phyloP scores from a whole-genome alignment of 768 basidiomycete genomes.

The Serendipita sp. region DNA sequence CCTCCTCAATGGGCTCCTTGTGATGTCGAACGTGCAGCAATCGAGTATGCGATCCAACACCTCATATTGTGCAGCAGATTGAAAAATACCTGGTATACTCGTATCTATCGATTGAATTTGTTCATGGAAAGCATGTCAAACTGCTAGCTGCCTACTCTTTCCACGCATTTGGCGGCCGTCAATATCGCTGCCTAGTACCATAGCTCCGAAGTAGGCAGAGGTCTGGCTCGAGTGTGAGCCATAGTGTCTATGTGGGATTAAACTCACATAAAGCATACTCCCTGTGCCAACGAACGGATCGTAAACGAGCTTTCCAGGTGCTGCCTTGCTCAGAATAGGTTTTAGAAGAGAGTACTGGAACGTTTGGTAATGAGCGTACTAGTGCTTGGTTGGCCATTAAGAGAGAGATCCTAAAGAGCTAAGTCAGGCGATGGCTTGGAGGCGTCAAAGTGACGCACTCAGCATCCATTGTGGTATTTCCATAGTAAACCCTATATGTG shows the following conservation, averaged over 20 bases:
- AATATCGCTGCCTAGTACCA: constrained; percentile 84
- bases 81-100: constrained; percentile 49
- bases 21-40: constrained; percentile 85
- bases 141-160: constrained; percentile 36
- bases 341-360: background rate
- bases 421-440: too few species aligned
- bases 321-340: constrained; percentile 32
- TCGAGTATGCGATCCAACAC: constrained; percentile 59
- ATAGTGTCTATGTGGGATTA: constrained; percentile 12
- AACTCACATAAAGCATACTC: constrained; percentile 65
- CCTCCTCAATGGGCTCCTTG: constrained; percentile 71
- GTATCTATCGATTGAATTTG: constrained; percentile 6
- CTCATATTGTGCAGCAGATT: constrained; percentile 75
- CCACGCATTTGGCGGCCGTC: constrained; percentile 96
- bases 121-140: background rate
- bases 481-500: constrained; percentile 55
- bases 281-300: constrained; percentile 94
- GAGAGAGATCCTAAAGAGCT: constrained; percentile 39
- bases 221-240: constrained; percentile 32
- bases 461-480: constrained; percentile 96
- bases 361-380: constrained; percentile 24
- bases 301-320: constrained; percentile 79
- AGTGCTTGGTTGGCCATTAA: constrained; percentile 94
- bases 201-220: constrained; percentile 71
- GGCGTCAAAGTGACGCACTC: constrained; percentile 23